A percentile compares a stretch with the other conserved stretches of the same genome.
phyloP scores from a whole-genome alignment of 306 rosid genomes.

The Echinosophora koreensis region DNA sequence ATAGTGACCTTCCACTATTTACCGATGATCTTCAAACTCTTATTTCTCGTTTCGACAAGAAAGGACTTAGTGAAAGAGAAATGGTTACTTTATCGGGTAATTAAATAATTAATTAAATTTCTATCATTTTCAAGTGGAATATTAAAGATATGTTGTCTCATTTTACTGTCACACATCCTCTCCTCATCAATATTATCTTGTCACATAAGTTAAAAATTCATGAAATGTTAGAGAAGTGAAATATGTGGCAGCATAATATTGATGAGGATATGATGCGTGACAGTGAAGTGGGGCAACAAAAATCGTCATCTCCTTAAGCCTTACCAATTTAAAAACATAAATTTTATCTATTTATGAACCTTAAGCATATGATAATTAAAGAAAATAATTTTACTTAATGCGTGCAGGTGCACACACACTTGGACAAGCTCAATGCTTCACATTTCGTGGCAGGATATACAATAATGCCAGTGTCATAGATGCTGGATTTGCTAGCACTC shows the following conservation, averaged over 20 bases:
- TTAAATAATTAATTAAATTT: not conserved
- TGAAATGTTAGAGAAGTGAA: too few species aligned
- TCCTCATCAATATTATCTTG: too few species aligned
- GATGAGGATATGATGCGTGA: too few species aligned
- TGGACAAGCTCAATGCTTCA: constrained; percentile 61
- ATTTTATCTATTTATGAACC: too few species aligned
- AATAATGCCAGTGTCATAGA: constrained; percentile 57
- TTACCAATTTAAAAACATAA: too few species aligned
- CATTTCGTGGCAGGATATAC: constrained; percentile 63
- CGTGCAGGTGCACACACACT: constrained; percentile 60
- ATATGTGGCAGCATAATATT: too few species aligned
- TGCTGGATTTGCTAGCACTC: constrained; percentile 59
- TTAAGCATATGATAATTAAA: not conserved
- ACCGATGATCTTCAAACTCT: constrained; percentile 22
- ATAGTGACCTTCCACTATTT: constrained; percentile 43
- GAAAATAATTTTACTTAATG: not conserved
- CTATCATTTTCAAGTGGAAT: too few species aligned
- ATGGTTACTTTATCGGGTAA: constrained; percentile 52
- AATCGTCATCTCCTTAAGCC: too few species aligned
- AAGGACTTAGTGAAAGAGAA: constrained; percentile 44
- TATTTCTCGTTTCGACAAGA: constrained; percentile 1
- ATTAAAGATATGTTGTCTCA: too few species aligned
- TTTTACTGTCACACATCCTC: too few species aligned
- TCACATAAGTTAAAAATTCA: too few species aligned
- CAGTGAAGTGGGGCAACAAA: too few species aligned